Base-by-base conservation (phyloP, 805 yeast genomes). In the Saturnispora halmiae region DNA sequence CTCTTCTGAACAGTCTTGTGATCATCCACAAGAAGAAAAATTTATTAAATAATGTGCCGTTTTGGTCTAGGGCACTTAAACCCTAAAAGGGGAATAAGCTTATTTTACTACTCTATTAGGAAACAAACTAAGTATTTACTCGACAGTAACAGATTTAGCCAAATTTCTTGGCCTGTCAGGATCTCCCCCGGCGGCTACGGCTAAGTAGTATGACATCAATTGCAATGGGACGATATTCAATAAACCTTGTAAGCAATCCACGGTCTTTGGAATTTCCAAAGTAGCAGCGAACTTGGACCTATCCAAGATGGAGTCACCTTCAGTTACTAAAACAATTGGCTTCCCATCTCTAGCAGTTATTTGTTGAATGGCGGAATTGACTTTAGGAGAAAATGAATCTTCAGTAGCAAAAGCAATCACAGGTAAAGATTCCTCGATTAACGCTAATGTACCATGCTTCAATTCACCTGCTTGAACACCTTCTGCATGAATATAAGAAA, bases 381-480 rank as follows among this genome's bases (percentile, higher is more conserved):
- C 94, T 69, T 90, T 88, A 47, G 97, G 95, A 73, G 90, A 87
- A 53, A 92, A 74, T 13, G 96, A 83, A 66, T 92, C 99, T 59
- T 94, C 77, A 5, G 99, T 90, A 40, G 96, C 97, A 60, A 92
- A 79, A 3, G 94, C 95, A 63, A 92, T 82, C 51, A 92, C 85
- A 46, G 99, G 99, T 59, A 92, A 70, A 47, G 81, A 72, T 53
- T 83, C 94, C 65, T 92, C 99, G 45, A 92, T 96, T 45, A 92
- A 73, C 6, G 99, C 99, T 56, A 92, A 75, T 25, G 86, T 95
- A 66, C 99, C 99, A 60, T 92, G 99, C 65, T 92, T 92, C 66
- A 92, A 77, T 67, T 92, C 99, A 63, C 98, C 99, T 18, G 99
- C 98, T 50, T 92, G 77, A 40, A 92, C 95, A 70, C 98, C 99